Evolutionary conservation across 2,329 filamentous ascomycete genomes (phyloP), one percentile per base, ranked within the genome.

Genomic region (Aspergillus amoenus): DNA sequence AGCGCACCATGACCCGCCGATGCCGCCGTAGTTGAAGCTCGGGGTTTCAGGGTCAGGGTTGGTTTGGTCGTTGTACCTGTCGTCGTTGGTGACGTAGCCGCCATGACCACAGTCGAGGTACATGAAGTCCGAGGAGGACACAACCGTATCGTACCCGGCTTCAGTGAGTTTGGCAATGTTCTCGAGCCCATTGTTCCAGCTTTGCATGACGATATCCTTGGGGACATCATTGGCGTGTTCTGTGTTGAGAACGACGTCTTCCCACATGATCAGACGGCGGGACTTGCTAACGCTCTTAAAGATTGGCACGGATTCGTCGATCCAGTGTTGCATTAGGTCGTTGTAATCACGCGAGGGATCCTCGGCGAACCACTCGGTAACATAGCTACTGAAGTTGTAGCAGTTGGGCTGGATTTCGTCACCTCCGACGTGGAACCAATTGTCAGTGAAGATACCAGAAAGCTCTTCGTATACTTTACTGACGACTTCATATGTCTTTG

Each of bases 91-190:
- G 18, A 84, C 74, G 66, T 76, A 82, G 57, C 82, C 82, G 22
- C 82, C 82, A 59, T 71, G 76, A 51, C 82, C 82, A 63, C 82
- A 84, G 71, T 84, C 82, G 17, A 84, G 78, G 65, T 84, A 84
- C 55, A 84, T 64, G 64, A 82, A 84, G 66, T 83, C 81, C 2
- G 80, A 70, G 2, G 79, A 80, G 3, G 81, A 83, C n/a, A 84
- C 81, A 30, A 84, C 79, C 41, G 84, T 78, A 57, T 82, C 79
- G 71, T 81, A 82, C 51, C 82, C 82, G 15, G 70, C 64, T 2
- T 69, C 68, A 8, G 81, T 81, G 18, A 84, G 75, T 57, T 81
- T 82, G 54, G 73, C 68, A 66, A 84, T 81, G 70, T 84, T 80
- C 15, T 67, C 68, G 4, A 81, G 65, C 2, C 81, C 82, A 57